phyloP scores from a whole-genome alignment of 108 stramenopile genomes.

The Ochromonas danica region DNA sequence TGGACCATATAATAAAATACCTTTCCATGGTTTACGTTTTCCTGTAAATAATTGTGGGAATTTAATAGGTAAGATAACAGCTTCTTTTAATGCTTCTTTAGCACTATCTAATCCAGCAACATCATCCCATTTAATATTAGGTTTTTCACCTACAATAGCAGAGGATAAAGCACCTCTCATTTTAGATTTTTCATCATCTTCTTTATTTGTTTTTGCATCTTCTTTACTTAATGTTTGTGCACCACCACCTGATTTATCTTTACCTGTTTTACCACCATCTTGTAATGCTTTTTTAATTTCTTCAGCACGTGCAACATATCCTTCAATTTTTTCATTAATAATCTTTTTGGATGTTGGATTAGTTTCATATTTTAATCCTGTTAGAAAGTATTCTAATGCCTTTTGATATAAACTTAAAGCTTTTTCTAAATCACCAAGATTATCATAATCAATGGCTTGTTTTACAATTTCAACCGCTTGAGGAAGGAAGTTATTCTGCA shows the following conservation, averaged over 20 bases:
- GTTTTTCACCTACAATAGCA: slow-evolving; percentile 78
- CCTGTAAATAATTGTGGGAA: slow-evolving; percentile 72
- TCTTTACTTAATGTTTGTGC: slow-evolving; percentile 41
- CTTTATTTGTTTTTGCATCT: slow-evolving; percentile 36
- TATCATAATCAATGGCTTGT: slow-evolving; percentile 69
- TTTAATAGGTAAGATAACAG: slow-evolving; percentile 50
- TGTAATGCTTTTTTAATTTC: slow-evolving; percentile 73
- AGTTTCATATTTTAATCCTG: slow-evolving; percentile 95
- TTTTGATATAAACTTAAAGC: slow-evolving; percentile 8
- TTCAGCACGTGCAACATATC: slow-evolving; percentile 98
- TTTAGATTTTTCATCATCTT: slow-evolving; percentile 48
- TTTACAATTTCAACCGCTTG: slow-evolving; percentile 58
- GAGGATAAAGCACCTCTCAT: slow-evolving; percentile 52
- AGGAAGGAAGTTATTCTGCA: slow-evolving; percentile 47
- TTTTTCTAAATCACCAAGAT: slow-evolving; percentile 30
- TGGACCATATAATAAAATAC: slow-evolving; percentile 87
- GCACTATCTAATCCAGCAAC: slow-evolving; percentile 94
- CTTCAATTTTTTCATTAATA: slow-evolving; percentile 84
- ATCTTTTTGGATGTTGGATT: slow-evolving; percentile 85
- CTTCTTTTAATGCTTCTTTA: slow-evolving; percentile 94
- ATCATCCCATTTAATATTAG: slow-evolving; percentile 95
- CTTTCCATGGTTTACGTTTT: slow-evolving; percentile 72
- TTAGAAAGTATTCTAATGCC: slow-evolving; percentile 72
- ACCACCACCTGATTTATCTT: slow-evolving; percentile 49
- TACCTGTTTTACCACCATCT: slow-evolving; percentile 32